Base-by-base conservation (phyloP, 2,329 filamentous ascomycete genomes). In the Corynespora cassiicola region DNA sequence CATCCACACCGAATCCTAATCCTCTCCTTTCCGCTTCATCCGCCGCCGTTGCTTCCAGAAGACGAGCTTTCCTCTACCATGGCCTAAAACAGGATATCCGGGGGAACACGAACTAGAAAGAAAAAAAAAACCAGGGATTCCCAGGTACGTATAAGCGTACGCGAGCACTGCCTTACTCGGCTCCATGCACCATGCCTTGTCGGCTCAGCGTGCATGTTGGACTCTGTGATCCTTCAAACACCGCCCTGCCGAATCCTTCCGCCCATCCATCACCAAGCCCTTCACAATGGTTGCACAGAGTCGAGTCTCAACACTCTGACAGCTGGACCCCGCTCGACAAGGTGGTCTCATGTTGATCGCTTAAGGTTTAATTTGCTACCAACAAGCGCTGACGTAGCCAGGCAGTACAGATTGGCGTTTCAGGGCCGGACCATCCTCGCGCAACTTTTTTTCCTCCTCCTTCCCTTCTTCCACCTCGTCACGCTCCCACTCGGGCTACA, bases 1-100 rank as follows among this genome's bases (percentile, higher is more conserved):
- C 24, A 66, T 66, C 31, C 52, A 65, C 32, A 55, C 57, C 25
- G 56, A 65, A 18, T 41, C 49, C 40, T 63, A 45, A 57, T 16
- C 23, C n/a, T 22, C 20, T 7, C 11, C 27, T 19, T 30, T 37
- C 37, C 36, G 39, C 36, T 17, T n/a, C 4, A 17, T 16, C 14
- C 30, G 39, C 45, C 42, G 26, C 33, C 30, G 11, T 12, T 20
- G 18, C 30, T 29, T 31, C 36, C 38, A 24, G 16, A 19, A 31
- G 6, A n/a, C n/a, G 25, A 27, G 24, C 31, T 29, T 40, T 32
- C 34, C 28, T 30, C 27, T 32, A 39, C 31, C 22, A 24, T 36
- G 29, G 29, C 26, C 37, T 23, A 33, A 38, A 36, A 32, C 39
- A 46, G 31, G 36, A 36, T n/a, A 36, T 36, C 22, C 18, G 32